phyloP scores from a whole-genome alignment of 352 stramenopile species.

The Blastocystis sp. region DNA sequence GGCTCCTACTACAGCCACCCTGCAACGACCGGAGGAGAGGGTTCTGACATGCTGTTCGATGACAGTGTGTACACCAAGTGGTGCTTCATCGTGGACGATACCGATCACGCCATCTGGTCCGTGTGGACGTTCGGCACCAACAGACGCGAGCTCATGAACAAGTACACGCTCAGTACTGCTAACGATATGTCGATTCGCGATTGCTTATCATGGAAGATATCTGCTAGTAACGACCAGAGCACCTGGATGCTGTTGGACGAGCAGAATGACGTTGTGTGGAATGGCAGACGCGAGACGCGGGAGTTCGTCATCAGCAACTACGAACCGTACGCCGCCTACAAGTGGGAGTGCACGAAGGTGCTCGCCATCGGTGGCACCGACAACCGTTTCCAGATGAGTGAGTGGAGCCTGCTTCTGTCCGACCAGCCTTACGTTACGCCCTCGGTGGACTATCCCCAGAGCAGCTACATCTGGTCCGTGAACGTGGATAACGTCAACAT shows the following conservation, averaged over 20 bases:
- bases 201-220: conserved; percentile 46
- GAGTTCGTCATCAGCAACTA: conserved; percentile 17
- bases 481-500: conserved; percentile 30
- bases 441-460: conserved; percentile 51
- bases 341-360: not conserved
- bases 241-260: conserved; percentile 40
- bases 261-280: not conserved
- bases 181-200: conserved; percentile 30
- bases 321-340: conserved; percentile 51
- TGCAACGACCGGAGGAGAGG: not conserved
- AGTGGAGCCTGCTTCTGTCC: conserved; percentile 59
- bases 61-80: conserved; percentile 40
- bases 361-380: not conserved
- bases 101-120: not conserved
- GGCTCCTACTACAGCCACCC: not conserved
- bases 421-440: conserved; percentile 16
- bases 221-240: conserved; percentile 7
- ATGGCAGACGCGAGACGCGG: not conserved
- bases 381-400: conserved; percentile 28
- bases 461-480: conserved; percentile 31
- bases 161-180: conserved; percentile 30
- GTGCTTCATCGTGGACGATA: not conserved
- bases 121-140: conserved; percentile 33
- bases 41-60: conserved; percentile 41
- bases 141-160: conserved; percentile 52